Conservation (phyloP, 2,329 filamentous ascomycete species). For the Coleophoma eucalyptorum region DNA sequence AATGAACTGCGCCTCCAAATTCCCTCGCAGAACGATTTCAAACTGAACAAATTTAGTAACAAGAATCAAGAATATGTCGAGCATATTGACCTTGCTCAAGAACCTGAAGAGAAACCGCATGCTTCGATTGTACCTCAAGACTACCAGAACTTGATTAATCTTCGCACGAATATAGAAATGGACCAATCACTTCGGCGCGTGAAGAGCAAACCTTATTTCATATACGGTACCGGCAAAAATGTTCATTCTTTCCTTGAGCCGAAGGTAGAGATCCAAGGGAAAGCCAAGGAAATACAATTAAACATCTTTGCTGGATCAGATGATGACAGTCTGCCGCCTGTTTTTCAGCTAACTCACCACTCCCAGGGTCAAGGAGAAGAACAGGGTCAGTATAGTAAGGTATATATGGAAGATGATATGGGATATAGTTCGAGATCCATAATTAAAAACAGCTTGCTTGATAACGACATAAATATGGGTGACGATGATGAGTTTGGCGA, state of each 20-base stretch:
- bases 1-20: constrained; percentile 6
- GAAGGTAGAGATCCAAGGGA: background rate
- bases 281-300: constrained; percentile 1
- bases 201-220: constrained; percentile 21
- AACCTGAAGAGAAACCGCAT: constrained; percentile 10
- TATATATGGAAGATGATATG: background rate
- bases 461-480: constrained; percentile 5
- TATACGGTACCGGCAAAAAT: constrained; percentile 18
- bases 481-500: constrained; percentile 16
- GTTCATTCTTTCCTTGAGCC: constrained; percentile 16
- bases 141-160: constrained; percentile 24
- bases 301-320: constrained; percentile 13
- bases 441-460: constrained; percentile 1
- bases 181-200: constrained; percentile 15
- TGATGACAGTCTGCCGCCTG: background rate
- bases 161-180: constrained; percentile 24
- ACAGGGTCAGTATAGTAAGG: background rate
- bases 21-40: constrained; percentile 1
- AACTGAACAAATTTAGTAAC: background rate
- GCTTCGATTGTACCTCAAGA: constrained; percentile 16
- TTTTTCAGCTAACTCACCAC: background rate
- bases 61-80: constrained; percentile 17
- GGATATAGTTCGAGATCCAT: background rate
- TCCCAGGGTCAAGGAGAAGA: background rate
- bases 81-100: constrained; percentile 22